These are phyloP conservation scores for Nicotiana sylvestris DNA, from an alignment of 257 asterid species.

Conservation along the genomic window DNA sequence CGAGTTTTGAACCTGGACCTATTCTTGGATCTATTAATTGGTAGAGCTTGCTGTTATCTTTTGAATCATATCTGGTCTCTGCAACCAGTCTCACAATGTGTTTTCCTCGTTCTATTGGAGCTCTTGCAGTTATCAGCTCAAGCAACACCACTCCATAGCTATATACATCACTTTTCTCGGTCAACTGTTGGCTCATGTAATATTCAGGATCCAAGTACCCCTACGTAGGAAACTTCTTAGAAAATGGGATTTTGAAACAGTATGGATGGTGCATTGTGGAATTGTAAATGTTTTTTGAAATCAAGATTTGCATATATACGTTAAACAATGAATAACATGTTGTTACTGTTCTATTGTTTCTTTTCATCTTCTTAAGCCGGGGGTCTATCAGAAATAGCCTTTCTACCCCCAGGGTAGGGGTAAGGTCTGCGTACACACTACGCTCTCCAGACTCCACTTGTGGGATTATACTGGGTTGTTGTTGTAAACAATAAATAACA, in stretches of 20 bases:
- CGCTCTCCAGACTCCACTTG: too few relatives aligned
- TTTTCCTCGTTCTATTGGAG: slow-evolving; percentile 74
- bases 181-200: slow-evolving; percentile 81
- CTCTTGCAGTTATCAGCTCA: slow-evolving; percentile 58
- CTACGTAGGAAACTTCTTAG: slow-evolving; percentile 22
- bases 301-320: not conserved
- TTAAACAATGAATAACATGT: not conserved
- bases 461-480: too few relatives aligned
- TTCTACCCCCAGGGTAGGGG: too few relatives aligned
- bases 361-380: too few relatives aligned
- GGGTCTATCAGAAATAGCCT: too few relatives aligned
- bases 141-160: slow-evolving; percentile 77
- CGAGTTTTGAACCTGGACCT: slow-evolving; percentile 31
- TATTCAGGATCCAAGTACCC: slow-evolving; percentile 95
- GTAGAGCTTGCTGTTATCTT: slow-evolving; percentile 23
- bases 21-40: slow-evolving; percentile 50
- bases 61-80: slow-evolving; percentile 35
- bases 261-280: not conserved
- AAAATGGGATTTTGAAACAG: not conserved
- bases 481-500: not conserved
- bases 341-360: too few relatives aligned
- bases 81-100: slow-evolving; percentile 67
- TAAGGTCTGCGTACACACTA: too few relatives aligned
- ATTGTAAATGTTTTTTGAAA: not conserved
- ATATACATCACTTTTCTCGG: slow-evolving; percentile 80